Percentiles rank a stretch among this genome's conserved stretches.
Conservation (phyloP, 2,329 filamentous ascomycete genomes). For the Aspergillus intermedius region DNA sequence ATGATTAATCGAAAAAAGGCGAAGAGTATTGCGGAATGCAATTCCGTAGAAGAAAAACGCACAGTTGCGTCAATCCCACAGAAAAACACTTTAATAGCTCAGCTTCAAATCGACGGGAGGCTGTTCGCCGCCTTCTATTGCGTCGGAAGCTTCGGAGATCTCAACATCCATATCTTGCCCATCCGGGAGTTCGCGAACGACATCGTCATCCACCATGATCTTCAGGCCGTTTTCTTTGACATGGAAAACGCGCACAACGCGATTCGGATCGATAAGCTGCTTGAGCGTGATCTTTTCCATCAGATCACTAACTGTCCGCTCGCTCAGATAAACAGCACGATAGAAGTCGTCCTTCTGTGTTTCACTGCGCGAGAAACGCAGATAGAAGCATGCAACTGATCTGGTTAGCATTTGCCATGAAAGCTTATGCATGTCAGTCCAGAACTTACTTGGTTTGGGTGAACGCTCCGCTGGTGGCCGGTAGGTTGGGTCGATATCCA, state of each 20-base stretch:
- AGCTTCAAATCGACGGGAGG: constrained; percentile 46
- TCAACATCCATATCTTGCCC: constrained; percentile 81
- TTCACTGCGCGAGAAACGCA: constrained; percentile 53
- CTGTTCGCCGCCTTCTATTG: constrained; percentile 5
- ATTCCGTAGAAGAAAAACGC: neutral
- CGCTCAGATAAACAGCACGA: constrained; percentile 76
- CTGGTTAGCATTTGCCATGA: neutral
- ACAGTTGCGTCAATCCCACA: neutral
- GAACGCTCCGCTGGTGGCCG: constrained; percentile 67
- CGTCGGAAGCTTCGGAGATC: constrained; percentile 51
- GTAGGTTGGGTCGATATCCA: constrained; percentile 84
- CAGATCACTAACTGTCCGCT: constrained; percentile 69
- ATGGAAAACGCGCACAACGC: constrained; percentile 64
- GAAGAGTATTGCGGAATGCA: neutral
- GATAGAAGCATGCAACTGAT: constrained; percentile 82
- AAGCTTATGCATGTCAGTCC: neutral
- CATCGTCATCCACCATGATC: constrained; percentile 84
- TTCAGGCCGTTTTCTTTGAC: constrained; percentile 68
- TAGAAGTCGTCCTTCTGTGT: constrained; percentile 58
- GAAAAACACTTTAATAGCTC: constrained; percentile 36
- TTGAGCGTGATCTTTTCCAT: constrained; percentile 67
- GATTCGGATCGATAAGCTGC: constrained; percentile 68
- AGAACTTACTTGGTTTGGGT: constrained; percentile 56
- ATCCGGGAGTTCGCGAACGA: constrained; percentile 74
- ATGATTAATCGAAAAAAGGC: constrained; percentile 11